A percentile compares a stretch with the other conserved stretches of the same genome.
Conservation (phyloP, 1,284 basidiomycete genomes). For the Boletus albobrunnescens region DNA sequence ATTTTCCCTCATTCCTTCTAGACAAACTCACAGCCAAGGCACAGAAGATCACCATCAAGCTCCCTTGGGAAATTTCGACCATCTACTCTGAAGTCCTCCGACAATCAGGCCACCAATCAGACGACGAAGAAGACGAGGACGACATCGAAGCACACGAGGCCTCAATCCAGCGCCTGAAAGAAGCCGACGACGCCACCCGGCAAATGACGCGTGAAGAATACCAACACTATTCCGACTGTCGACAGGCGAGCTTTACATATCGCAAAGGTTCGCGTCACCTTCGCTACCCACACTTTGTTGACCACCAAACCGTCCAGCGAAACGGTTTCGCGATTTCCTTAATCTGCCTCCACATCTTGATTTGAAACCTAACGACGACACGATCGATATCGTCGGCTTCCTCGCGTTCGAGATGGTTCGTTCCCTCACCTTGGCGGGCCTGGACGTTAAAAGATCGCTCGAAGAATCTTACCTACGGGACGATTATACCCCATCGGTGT, state of each 20-base stretch:
- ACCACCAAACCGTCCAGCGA: conserved; percentile 48
- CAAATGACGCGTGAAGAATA: conserved; percentile 98
- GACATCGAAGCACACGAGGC: conserved; percentile 96
- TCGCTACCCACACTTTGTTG: background rate
- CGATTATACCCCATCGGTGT: conserved; percentile 44
- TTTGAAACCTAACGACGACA: conserved; percentile 91
- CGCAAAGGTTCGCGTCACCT: conserved; percentile 64
- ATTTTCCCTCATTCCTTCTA: conserved; percentile 27
- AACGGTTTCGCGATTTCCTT: conserved; percentile 94
- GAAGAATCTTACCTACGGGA: conserved; percentile 70
- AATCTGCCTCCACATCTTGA: conserved; percentile 89
- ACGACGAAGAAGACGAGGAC: conserved; percentile 94
- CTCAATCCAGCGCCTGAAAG: conserved; percentile 83
- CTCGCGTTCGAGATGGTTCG: conserved; percentile 97
- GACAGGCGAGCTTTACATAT: conserved; percentile 96
- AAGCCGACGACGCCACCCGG: conserved; percentile 92
- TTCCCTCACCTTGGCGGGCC: conserved; percentile 82
- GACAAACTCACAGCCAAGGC: conserved; percentile 82
- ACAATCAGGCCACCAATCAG: conserved; percentile 69
- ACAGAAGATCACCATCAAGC: conserved; percentile 90
- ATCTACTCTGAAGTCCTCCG: conserved; percentile 85
- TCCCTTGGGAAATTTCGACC: conserved; percentile 94
- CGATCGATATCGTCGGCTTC: conserved; percentile 95
- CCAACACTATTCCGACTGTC: conserved; percentile 94
- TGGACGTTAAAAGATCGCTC: conserved; percentile 75